Conservation (phyloP, 2,329 filamentous ascomycete genomes). For the Pseudogymnoascus sp. region DNA sequence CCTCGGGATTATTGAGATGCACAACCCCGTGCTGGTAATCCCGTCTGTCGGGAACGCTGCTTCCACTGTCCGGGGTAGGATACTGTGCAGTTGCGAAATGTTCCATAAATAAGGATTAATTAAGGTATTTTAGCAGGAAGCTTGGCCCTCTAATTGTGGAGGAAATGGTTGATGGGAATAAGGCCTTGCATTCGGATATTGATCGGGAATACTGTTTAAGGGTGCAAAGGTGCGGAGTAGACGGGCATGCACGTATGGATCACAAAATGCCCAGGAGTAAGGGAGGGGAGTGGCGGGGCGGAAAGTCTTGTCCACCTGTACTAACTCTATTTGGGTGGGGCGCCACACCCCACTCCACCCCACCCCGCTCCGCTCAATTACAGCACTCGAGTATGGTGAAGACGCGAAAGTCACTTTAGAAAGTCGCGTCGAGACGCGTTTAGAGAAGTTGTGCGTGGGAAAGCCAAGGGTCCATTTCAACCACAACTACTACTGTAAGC, state of each 20-base stretch:
- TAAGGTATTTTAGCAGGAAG: background rate
- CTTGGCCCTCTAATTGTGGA: background rate
- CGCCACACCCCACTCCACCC: background rate
- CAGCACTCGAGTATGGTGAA: background rate
- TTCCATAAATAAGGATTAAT: slow-evolving; percentile 2
- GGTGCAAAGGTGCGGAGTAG: background rate
- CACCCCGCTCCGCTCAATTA: slow-evolving; percentile 6
- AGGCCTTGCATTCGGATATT: slow-evolving; percentile 12
- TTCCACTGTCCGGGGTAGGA: background rate
- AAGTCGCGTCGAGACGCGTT: slow-evolving; percentile 2
- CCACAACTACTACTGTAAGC: background rate
- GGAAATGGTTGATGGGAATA: slow-evolving; percentile 27
- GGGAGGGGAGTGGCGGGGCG: background rate
- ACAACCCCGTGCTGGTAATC: background rate
- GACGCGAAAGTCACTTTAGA: background rate
- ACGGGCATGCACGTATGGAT: background rate
- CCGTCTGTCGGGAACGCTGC: background rate
- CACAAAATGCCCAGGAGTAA: background rate
- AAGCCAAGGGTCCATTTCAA: slow-evolving; percentile 1
- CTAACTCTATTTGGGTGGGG: slow-evolving; percentile 5
- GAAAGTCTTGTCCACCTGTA: background rate
- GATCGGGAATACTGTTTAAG: background rate
- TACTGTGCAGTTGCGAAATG: background rate
- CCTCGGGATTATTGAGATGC: background rate
- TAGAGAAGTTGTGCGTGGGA: background rate